Percentiles rank a stretch among this genome's conserved stretches.
Conservation (phyloP, 2,329 filamentous ascomycete species). For the Botryotinia calthae region DNA sequence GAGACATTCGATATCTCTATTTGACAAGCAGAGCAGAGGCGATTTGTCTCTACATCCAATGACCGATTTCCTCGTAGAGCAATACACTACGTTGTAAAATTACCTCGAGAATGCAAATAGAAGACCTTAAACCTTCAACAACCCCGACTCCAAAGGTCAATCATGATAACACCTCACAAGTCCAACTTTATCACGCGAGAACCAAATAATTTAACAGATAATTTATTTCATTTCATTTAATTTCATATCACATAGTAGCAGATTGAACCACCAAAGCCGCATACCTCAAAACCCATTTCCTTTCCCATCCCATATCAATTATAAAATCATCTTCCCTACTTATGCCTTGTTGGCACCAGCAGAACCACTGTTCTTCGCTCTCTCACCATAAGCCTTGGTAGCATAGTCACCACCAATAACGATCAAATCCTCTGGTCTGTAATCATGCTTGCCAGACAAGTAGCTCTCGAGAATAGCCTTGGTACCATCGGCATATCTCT, state of each 20-base stretch:
- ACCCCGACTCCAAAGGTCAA: background rate
- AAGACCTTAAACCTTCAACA: background rate
- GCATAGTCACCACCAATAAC: conserved; percentile 88
- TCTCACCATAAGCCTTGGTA: conserved; percentile 61
- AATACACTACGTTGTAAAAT: background rate
- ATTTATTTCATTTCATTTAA: background rate
- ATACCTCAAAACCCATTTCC: background rate
- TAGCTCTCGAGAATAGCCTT: conserved; percentile 92
- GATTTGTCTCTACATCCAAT: no score
- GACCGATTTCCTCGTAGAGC: no score
- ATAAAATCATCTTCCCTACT: background rate
- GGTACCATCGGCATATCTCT: conserved; percentile 81
- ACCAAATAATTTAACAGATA: background rate
- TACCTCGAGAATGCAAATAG: background rate
- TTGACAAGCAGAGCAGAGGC: background rate
- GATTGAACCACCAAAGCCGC: background rate
- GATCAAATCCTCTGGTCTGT: conserved; percentile 86
- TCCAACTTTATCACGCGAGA: background rate
- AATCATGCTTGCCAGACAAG: conserved; percentile 83
- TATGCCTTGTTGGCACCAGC: conserved; percentile 18
- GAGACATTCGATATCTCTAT: background rate
- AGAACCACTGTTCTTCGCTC: conserved; percentile 28
- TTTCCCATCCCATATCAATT: background rate
- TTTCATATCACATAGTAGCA: conserved; percentile 1
- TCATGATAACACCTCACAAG: background rate